A percentile compares a stretch with the other conserved stretches of the same genome.
Conservation (phyloP, 768 basidiomycete species). For the Obba rivulosa region DNA sequence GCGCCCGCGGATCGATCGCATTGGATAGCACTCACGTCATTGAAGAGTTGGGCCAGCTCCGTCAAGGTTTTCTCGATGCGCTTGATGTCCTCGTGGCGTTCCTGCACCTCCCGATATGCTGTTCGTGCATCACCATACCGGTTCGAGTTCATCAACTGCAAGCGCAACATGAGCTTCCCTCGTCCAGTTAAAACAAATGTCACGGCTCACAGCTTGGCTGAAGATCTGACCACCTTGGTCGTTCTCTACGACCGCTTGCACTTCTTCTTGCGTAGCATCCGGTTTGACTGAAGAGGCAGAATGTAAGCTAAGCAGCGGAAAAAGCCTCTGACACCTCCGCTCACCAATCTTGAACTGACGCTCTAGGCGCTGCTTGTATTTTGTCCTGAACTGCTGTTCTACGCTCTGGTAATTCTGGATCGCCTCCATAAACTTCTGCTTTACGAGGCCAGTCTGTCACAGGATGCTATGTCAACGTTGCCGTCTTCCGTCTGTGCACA, state of each 20-base stretch:
- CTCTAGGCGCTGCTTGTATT: slow-evolving; percentile 62
- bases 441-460: slow-evolving; percentile 49
- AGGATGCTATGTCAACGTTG: too few species aligned
- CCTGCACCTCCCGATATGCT: slow-evolving; percentile 96
- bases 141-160: slow-evolving; percentile 80
- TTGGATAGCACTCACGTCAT: slow-evolving; percentile 60
- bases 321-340: slow-evolving; percentile 6
- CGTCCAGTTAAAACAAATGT: slow-evolving; percentile 12
- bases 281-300: slow-evolving; percentile 60
- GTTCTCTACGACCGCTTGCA: slow-evolving; percentile 63
- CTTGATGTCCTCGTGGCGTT: slow-evolving; percentile 92
- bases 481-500: not conserved
- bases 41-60: slow-evolving; percentile 93
- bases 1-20: not conserved
- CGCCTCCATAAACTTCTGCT: slow-evolving; percentile 67
- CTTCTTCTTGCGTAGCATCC: slow-evolving; percentile 77
- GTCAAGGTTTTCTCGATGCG: slow-evolving; percentile 90
- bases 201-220: slow-evolving; percentile 53
- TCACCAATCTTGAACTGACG: slow-evolving; percentile 75
- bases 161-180: not conserved
- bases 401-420: slow-evolving; percentile 75
- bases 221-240: slow-evolving; percentile 70
- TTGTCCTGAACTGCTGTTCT: slow-evolving; percentile 64
- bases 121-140: slow-evolving; percentile 87
- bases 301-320: not conserved